These are phyloP conservation scores for Chenopodium berlandieri DNA, from an alignment of 148 eudicot species.

Conservation along the genomic window DNA sequence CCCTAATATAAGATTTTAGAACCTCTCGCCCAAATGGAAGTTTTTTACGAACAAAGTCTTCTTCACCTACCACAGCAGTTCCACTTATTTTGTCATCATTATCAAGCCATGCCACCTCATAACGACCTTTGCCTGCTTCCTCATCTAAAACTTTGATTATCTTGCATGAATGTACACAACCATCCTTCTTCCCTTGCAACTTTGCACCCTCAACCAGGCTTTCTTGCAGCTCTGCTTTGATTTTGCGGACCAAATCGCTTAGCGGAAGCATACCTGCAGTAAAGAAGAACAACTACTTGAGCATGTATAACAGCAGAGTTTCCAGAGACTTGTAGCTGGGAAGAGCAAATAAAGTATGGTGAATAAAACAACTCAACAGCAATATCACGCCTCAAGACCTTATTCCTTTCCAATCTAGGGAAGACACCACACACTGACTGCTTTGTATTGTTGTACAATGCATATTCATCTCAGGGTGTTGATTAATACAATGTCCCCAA, in stretches of 20 bases:
- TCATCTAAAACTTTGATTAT: conserved; percentile 59
- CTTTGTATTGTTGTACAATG: background rate
- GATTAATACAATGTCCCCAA: background rate
- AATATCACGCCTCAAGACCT: background rate
- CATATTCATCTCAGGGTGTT: background rate
- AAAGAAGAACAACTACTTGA: conserved; percentile 1
- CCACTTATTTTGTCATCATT: conserved; percentile 52
- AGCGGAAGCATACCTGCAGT: conserved; percentile 80
- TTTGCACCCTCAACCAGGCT: conserved; percentile 68
- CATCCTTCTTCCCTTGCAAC: conserved; percentile 67
- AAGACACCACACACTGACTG: background rate
- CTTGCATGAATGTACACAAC: conserved; percentile 60
- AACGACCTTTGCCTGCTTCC: conserved; percentile 46
- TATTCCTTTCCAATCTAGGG: background rate
- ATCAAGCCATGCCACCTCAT: conserved; percentile 89
- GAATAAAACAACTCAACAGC: background rate
- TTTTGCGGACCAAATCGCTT: conserved; percentile 60
- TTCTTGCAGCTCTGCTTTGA: conserved; percentile 60
- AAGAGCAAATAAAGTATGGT: background rate
- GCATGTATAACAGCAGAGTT: background rate
- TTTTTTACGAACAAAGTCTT: conserved; percentile 68
- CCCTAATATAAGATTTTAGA: conserved; percentile 83
- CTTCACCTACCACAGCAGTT: conserved; percentile 56
- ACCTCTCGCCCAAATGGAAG: conserved; percentile 74
- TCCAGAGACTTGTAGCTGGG: background rate